Evolutionary conservation across 176 grass and related monocot species (phyloP), one percentile per base, ranked within the genome.

Genomic region (Cenchrus fungigraminus): DNA sequence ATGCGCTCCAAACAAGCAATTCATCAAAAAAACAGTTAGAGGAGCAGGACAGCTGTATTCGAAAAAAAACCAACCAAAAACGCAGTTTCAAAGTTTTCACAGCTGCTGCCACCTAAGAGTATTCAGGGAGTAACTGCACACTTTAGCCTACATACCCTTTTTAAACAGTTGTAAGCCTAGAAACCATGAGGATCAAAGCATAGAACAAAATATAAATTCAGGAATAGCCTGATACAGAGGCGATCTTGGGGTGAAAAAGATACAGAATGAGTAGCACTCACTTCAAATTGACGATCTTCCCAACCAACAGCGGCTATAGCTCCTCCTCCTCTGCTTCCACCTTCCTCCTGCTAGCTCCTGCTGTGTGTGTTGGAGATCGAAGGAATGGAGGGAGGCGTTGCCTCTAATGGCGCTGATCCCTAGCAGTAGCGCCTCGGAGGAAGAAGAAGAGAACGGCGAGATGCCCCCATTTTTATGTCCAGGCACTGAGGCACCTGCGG

Each of bases 381-480:
- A 53, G 13, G 29, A 54, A 70, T 19, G 78, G 57, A 6, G 15
- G 6, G 31, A 2, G 37, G 72, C 54, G 46, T 51, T 25, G 25
- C 63, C 60, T 73, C 67, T 66, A 47, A 66, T 77, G 43, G 59
- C 49, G 61, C 19, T 4, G 75, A 6, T 55, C 73, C 42, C 6
- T 19, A 45, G 52, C 28, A 44, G 15, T 52, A 63, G 71, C 28
- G 29, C 44, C 54, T 19, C 42, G 77, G 52, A 61, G 62, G 87
- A 83, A 65, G 87, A 79, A 73, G 87, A 85, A 76, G 86, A 15
- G 76, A 80, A 80, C 62, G 32, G 45, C 12, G 77, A 22, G 19
- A 71, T n/a, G 59, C 5, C 55, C 17, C 17, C 16, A 4, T 32
- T 86, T 77, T 86, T 82, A 86, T 86, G 83, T 65, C 8, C 31